Conservation (phyloP, 176 grass and related monocot species). For the Cenchrus americanus region DNA sequence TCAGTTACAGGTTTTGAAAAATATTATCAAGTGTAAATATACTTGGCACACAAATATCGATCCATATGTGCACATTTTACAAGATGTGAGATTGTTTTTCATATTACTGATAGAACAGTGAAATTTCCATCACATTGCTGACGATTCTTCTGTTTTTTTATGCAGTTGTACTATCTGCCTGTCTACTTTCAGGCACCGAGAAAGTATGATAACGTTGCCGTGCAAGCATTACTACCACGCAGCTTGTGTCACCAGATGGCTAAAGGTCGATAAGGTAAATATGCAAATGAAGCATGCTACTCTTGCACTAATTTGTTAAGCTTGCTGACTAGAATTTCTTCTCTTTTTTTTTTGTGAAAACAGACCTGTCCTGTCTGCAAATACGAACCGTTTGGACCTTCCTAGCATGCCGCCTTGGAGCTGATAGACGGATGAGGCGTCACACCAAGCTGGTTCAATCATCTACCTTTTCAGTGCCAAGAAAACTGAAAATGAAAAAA, state of each 20-base stretch:
- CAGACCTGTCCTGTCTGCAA: conserved; percentile 90
- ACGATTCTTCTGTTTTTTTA: conserved; percentile 20
- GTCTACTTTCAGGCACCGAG: conserved; percentile 53
- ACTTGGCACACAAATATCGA: background rate
- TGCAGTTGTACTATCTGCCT: conserved; percentile 85
- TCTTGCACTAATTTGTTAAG: background rate
- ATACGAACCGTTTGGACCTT: conserved; percentile 75
- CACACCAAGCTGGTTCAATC: background rate
- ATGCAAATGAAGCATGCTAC: background rate
- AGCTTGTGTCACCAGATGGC: conserved; percentile 63
- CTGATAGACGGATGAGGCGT: background rate
- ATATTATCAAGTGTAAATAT: background rate
- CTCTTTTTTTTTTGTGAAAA: conserved; percentile 10
- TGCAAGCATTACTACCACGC: conserved; percentile 80
- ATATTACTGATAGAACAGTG: background rate
- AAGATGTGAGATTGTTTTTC: background rate
- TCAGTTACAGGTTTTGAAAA: background rate
- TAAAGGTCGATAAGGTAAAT: conserved; percentile 83
- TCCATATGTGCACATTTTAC: background rate
- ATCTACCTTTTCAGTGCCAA: background rate
- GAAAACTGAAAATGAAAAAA: background rate
- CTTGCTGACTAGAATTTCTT: background rate
- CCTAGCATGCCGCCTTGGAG: conserved; percentile 20
- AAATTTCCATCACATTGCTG: conserved; percentile 22
- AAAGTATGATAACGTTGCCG: conserved; percentile 71